These are phyloP conservation scores for Fusarium anguioides DNA, from an alignment of 2,329 filamentous ascomycete species.

Conservation along the genomic window DNA sequence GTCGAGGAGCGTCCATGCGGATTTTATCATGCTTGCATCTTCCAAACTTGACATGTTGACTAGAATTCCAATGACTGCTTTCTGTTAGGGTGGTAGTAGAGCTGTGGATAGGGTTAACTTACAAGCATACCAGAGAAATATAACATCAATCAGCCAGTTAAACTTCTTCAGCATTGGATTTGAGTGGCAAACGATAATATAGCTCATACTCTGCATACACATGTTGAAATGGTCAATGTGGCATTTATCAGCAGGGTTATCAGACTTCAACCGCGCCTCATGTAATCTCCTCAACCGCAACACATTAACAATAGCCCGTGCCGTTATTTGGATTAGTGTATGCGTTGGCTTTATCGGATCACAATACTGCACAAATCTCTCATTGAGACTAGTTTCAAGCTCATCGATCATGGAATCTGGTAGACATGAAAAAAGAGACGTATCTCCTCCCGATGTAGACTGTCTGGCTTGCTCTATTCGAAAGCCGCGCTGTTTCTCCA, in stretches of 20 bases:
- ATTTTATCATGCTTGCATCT: background rate
- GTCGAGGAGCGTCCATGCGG: slow-evolving; percentile 5
- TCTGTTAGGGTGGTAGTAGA: background rate
- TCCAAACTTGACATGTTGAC: slow-evolving; percentile 14
- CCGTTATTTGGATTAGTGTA: slow-evolving; percentile 1
- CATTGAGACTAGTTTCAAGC: slow-evolving; percentile 4
- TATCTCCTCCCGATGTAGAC: background rate
- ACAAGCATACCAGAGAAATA: slow-evolving; percentile 22
- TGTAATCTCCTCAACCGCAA: slow-evolving; percentile 11
- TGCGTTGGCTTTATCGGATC: slow-evolving; percentile 10
- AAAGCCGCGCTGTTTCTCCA: slow-evolving; percentile 8
- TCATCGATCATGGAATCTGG: background rate
- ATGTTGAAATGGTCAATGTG: slow-evolving; percentile 20
- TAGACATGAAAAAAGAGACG: background rate
- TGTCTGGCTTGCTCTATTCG: background rate
- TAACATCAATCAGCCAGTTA: background rate
- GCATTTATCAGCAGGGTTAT: background rate
- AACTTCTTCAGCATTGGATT: slow-evolving; percentile 8
- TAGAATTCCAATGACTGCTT: slow-evolving; percentile 14
- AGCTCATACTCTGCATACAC: slow-evolving; percentile 20
- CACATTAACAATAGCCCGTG: slow-evolving; percentile 11
- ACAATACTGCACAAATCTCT: slow-evolving; percentile 23
- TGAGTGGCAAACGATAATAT: background rate
- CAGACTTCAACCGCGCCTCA: background rate
- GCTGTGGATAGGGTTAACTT: background rate